Conservation (phyloP, 257 asterid species). For the Solanum chmielewskii region DNA sequence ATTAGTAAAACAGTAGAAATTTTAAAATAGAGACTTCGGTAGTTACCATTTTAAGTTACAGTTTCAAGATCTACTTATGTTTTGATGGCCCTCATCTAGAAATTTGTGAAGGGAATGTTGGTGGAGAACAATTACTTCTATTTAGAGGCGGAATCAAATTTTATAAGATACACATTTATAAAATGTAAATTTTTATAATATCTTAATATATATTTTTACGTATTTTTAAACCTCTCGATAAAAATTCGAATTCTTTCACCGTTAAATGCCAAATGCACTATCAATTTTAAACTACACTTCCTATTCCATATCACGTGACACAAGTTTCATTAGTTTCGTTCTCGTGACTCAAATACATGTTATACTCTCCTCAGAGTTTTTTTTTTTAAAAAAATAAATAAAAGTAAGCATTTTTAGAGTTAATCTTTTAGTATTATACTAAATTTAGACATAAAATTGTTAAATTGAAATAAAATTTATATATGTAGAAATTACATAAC, state of each 20-base stretch:
- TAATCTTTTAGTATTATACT: no score
- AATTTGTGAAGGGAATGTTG: not conserved
- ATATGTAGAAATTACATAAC: no score
- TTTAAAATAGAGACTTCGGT: not conserved
- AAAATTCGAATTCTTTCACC: no score
- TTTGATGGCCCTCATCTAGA: not conserved
- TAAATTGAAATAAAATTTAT: no score
- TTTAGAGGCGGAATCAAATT: fast-evolving
- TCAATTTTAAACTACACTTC: not conserved
- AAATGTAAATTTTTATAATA: no score
- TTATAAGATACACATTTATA: no score
- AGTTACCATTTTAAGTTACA: not conserved
- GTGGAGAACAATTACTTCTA: no score
- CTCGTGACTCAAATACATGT: not conserved
- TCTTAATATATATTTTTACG: no score
- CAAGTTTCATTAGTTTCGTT: not conserved
- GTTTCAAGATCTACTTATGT: not conserved
- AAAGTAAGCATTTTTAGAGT: not conserved
- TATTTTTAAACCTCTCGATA: fast-evolving
- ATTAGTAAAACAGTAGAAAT: not conserved
- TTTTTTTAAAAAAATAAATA: no score
- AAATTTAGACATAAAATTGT: not conserved
- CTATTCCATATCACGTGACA: not conserved
- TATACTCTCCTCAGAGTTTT: not conserved
- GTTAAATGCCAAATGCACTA: not conserved